A percentile compares a stretch with the other conserved stretches of the same genome.
Evolutionary conservation across 768 basidiomycete genomes (phyloP).

Genomic region (Dictyophora rubrovolvata): DNA sequence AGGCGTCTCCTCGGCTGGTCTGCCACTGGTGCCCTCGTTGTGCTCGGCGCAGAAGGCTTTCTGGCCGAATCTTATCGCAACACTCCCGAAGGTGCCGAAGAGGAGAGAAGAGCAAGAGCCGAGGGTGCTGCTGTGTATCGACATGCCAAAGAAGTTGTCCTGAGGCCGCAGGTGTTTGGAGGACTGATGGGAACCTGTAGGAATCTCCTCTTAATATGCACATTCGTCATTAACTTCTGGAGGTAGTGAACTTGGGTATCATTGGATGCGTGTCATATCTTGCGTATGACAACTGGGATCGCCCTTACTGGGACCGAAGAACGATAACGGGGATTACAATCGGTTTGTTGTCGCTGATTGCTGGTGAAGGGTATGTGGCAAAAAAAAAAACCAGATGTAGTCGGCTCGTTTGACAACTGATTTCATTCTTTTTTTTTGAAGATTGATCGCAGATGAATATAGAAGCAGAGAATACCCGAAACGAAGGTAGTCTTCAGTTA

Average conservation of each 20-base stretch:
- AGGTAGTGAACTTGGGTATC: conserved; percentile 52
- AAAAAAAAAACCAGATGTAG: neutral
- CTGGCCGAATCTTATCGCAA: conserved; percentile 48
- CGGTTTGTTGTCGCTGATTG: conserved; percentile 50
- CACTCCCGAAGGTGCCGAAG: conserved; percentile 47
- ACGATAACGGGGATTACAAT: conserved; percentile 44
- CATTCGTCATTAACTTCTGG: neutral
- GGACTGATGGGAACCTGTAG: conserved; percentile 52
- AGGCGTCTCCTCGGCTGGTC: conserved; percentile 41
- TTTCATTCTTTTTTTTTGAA: conserved; percentile 10
- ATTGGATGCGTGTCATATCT: conserved; percentile 55
- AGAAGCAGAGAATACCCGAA: conserved; percentile 22
- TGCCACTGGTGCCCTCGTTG: conserved; percentile 41
- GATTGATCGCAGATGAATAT: conserved; percentile 33
- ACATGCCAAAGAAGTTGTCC: conserved; percentile 41
- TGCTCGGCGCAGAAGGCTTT: conserved; percentile 56
- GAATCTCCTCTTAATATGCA: conserved; percentile 13
- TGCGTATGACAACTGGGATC: conserved; percentile 56
- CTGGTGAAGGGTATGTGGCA: conserved; percentile 53
- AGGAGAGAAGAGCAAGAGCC: conserved; percentile 44
- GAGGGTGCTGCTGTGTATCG: conserved; percentile 49
- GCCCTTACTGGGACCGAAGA: conserved; percentile 53
- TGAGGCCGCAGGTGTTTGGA: conserved; percentile 57
- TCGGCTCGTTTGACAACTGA: neutral
- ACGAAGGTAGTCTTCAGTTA: neutral